Percentiles rank a stretch among this genome's conserved stretches.
These are phyloP conservation scores for Periconia macrospinosa DNA, from an alignment of 2,329 filamentous ascomycete genomes.

Conservation along the genomic window DNA sequence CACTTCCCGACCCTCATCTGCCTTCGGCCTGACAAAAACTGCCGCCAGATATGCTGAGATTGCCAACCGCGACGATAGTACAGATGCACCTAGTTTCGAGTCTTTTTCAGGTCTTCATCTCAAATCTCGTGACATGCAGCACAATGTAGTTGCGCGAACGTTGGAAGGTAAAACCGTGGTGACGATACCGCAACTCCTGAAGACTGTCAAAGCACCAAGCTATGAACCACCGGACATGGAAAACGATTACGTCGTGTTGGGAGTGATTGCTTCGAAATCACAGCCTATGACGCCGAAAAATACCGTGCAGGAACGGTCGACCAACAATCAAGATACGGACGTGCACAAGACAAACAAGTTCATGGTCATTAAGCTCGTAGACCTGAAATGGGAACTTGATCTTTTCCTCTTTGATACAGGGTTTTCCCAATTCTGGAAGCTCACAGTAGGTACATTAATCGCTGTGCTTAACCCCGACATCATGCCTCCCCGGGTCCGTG, in stretches of 20 bases:
- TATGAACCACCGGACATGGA: slow-evolving; percentile 82
- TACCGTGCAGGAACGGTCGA: slow-evolving; percentile 45
- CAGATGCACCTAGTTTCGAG: slow-evolving; percentile 64
- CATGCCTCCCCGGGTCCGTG: slow-evolving; percentile 80
- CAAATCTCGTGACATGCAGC: slow-evolving; percentile 78
- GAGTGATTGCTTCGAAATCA: slow-evolving; percentile 85
- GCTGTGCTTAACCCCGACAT: slow-evolving; percentile 90
- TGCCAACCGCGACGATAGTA: slow-evolving; percentile 45
- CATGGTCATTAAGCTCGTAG: slow-evolving; percentile 86
- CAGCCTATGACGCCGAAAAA: slow-evolving; percentile 68
- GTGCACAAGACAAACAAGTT: slow-evolving; percentile 74
- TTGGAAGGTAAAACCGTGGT: slow-evolving; percentile 77
- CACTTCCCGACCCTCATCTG: slow-evolving; percentile 26
- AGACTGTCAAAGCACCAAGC: slow-evolving; percentile 77
- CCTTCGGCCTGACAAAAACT: slow-evolving; percentile 19
- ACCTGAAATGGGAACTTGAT: slow-evolving; percentile 88
- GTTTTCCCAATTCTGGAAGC: slow-evolving; percentile 90
- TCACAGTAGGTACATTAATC: slow-evolving; percentile 87
- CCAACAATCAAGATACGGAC: slow-evolving; percentile 47
- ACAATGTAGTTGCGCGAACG: slow-evolving; percentile 76
- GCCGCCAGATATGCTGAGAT: slow-evolving; percentile 36
- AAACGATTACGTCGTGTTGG: slow-evolving; percentile 87
- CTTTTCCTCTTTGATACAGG: slow-evolving; percentile 90
- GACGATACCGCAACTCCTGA: slow-evolving; percentile 77
- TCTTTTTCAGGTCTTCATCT: slow-evolving; percentile 84